Percentiles rank a stretch among this genome's conserved stretches.
phyloP scores from a whole-genome alignment of 495 filamentous ascomycete genomes.

The Cairneyella variabilis region DNA sequence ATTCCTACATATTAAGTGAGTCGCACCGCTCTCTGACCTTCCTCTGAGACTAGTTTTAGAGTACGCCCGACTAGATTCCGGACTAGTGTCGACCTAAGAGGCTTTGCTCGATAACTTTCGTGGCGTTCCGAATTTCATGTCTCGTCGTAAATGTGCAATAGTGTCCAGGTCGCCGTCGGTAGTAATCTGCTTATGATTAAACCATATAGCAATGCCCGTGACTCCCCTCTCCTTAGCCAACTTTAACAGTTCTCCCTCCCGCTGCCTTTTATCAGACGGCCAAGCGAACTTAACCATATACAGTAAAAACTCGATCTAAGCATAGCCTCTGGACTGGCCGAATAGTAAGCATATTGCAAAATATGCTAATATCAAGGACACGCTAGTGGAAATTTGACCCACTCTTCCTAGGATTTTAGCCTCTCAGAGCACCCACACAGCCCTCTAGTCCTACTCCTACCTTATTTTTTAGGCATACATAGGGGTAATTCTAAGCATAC shows the following conservation, averaged over 20 bases:
- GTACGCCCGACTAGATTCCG: conserved; percentile 18
- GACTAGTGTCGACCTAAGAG: conserved; percentile 17
- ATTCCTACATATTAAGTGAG: conserved; percentile 20
- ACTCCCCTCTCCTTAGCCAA: conserved; percentile 25
- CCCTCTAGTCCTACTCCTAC: too few relatives aligned
- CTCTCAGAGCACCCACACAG: too few relatives aligned
- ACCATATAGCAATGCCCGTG: conserved; percentile 20
- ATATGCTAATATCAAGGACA: too few relatives aligned
- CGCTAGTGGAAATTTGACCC: too few relatives aligned
- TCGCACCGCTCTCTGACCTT: conserved; percentile 14
- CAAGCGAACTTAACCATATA: too few relatives aligned
- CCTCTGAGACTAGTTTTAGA: conserved; percentile 18
- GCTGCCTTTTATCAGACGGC: conserved; percentile 29
- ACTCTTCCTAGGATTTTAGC: too few relatives aligned
- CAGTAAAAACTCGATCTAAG: too few relatives aligned
- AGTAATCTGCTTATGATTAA: conserved; percentile 22
- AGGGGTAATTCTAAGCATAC: too few relatives aligned
- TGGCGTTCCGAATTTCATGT: conserved; percentile 20
- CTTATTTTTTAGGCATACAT: too few relatives aligned
- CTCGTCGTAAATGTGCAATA: conserved; percentile 16
- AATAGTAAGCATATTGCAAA: too few relatives aligned
- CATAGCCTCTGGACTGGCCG: too few relatives aligned
- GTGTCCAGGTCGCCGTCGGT: conserved; percentile 20
- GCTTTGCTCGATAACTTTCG: conserved; percentile 20
- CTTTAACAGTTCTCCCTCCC: conserved; percentile 27